A percentile compares a stretch with the other conserved stretches of the same genome.
Evolutionary conservation across 768 basidiomycete genomes (phyloP).

Genomic region (Trametes villosa): DNA sequence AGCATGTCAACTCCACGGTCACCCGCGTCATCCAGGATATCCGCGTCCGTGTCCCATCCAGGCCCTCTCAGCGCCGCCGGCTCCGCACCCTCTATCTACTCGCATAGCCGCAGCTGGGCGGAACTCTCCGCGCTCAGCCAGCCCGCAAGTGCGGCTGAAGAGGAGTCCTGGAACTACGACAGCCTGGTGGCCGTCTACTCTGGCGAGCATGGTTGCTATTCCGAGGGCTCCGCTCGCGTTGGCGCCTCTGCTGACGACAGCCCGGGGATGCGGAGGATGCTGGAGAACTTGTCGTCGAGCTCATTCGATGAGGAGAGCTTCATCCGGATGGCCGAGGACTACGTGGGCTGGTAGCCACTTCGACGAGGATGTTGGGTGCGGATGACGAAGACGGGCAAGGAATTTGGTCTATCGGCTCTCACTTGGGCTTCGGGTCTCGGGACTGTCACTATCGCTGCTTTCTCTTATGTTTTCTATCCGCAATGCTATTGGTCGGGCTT

Average conservation of each 20-base stretch:
- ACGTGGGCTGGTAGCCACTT: slow-evolving; percentile 26
- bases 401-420: not conserved
- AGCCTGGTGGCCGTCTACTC: slow-evolving; percentile 10
- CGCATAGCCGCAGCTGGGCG: not conserved
- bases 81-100: slow-evolving; percentile 1
- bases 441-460: not conserved
- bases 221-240: too few relatives aligned
- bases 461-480: not conserved
- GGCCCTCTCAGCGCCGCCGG: not conserved
- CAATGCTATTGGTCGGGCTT: not conserved
- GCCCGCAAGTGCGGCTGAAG: not conserved
- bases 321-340: slow-evolving; percentile 25
- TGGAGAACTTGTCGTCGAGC: not conserved
- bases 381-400: too few relatives aligned
- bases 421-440: not conserved
- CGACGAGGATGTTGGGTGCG: too few relatives aligned
- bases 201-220: not conserved
- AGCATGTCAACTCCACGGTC: not conserved
- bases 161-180: not conserved
- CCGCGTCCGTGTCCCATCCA: not conserved
- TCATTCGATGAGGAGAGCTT: slow-evolving; percentile 30
- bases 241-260: not conserved
- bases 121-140: not conserved
- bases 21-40: not conserved
- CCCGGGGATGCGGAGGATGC: not conserved